These are phyloP conservation scores for Prunus armeniaca DNA, from an alignment of 306 rosid species.

Conservation along the genomic window DNA sequence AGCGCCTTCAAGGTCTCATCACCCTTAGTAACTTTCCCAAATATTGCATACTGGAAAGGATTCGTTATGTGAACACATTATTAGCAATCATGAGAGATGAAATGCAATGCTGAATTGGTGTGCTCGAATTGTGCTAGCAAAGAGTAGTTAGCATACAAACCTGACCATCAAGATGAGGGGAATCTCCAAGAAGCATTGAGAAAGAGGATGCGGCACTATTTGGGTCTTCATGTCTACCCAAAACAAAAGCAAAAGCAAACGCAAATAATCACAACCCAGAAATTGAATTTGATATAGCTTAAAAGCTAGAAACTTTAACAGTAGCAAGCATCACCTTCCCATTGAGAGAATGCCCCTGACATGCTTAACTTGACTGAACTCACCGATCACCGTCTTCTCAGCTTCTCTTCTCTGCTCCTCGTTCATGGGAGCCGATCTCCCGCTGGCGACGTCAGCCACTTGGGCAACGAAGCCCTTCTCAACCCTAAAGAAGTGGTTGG, in stretches of 20 bases:
- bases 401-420: constrained; percentile 70
- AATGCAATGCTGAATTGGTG: constrained; percentile 6
- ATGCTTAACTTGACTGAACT: constrained; percentile 84
- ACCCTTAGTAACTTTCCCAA: constrained; percentile 90
- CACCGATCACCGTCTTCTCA: constrained; percentile 71
- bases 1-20: constrained; percentile 75
- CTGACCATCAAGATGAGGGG: constrained; percentile 93
- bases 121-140: not conserved
- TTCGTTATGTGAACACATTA: constrained; percentile 25
- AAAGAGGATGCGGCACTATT: constrained; percentile 80
- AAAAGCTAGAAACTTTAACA: not conserved
- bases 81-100: constrained; percentile 11
- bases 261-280: not conserved
- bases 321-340: constrained; percentile 63
- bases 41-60: constrained; percentile 41
- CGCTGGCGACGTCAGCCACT: constrained; percentile 75
- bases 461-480: constrained; percentile 97
- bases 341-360: constrained; percentile 93
- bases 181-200: constrained; percentile 82
- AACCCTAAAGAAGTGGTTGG: constrained; percentile 93
- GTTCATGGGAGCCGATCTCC: constrained; percentile 87
- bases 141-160: constrained; percentile 27
- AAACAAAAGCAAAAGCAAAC: constrained; percentile 1
- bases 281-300: constrained; percentile 2
- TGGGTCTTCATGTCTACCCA: constrained; percentile 66